A percentile compares a stretch with the other conserved stretches of the same genome.
These are phyloP conservation scores for Echinochloa phyllopogon DNA, from an alignment of 176 grass and related monocot genomes.

Conservation along the genomic window DNA sequence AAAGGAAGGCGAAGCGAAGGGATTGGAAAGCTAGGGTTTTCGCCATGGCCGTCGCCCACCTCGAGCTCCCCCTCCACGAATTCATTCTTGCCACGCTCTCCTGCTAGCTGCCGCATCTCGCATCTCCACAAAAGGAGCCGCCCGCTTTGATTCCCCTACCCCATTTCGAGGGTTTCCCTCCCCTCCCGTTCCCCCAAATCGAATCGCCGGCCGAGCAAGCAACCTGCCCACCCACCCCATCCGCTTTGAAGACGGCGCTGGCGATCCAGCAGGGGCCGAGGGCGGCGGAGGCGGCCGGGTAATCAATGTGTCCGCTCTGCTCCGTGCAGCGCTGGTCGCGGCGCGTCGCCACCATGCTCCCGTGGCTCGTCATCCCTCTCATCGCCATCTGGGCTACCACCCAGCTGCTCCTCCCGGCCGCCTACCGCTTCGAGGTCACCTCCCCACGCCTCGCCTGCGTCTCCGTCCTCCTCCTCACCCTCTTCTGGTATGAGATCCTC, in stretches of 20 bases:
- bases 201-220: constrained; percentile 42
- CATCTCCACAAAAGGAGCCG: constrained; percentile 37
- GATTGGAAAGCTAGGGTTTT: constrained; percentile 68
- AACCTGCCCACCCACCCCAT: neutral
- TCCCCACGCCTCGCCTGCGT: constrained; percentile 93
- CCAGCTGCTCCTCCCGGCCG: constrained; percentile 84
- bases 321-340: constrained; percentile 98
- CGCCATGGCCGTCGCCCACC: constrained; percentile 51
- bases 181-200: constrained; percentile 31
- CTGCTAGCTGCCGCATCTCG: constrained; percentile 42
- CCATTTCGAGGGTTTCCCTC: constrained; percentile 42
- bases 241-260: constrained; percentile 35
- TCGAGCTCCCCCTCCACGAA: constrained; percentile 14
- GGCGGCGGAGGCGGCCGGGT: constrained; percentile 39
- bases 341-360: constrained; percentile 85
- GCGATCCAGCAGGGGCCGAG: constrained; percentile 46
- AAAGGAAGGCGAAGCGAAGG: neutral
- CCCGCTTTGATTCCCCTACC: constrained; percentile 34
- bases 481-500: constrained; percentile 98
- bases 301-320: constrained; percentile 97
- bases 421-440: constrained; percentile 90
- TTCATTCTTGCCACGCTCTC: constrained; percentile 6
- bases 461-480: constrained; percentile 87
- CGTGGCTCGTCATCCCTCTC: constrained; percentile 86
- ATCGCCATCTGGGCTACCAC: constrained; percentile 84